Evolutionary conservation across 2,329 filamentous ascomycete species (phyloP).

Genomic region (Microdochium trichocladiopsis): DNA sequence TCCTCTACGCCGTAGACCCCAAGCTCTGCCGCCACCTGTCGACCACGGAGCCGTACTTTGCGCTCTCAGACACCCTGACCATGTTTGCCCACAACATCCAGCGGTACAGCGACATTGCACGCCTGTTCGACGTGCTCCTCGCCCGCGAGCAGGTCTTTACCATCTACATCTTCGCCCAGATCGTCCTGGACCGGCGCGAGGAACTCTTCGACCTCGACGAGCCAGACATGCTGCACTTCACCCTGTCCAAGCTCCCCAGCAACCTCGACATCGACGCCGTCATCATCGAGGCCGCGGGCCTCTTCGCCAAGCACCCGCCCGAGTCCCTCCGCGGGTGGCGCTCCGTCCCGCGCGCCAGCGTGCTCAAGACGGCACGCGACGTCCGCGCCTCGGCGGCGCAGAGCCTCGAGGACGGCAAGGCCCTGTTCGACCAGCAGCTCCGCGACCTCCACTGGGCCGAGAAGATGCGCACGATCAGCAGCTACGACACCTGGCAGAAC

Average conservation of each 20-base stretch:
- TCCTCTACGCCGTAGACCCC: constrained; percentile 67
- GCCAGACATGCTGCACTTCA: constrained; percentile 85
- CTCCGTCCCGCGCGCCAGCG: constrained; percentile 66
- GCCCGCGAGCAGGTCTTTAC: constrained; percentile 82
- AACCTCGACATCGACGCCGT: constrained; percentile 75
- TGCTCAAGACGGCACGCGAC: constrained; percentile 73
- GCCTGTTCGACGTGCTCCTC: constrained; percentile 87
- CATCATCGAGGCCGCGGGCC: constrained; percentile 54
- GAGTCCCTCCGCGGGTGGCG: constrained; percentile 66
- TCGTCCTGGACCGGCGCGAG: constrained; percentile 70
- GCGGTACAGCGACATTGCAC: constrained; percentile 78
- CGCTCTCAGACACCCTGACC: constrained; percentile 85
- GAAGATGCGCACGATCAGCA: constrained; percentile 38
- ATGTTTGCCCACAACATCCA: constrained; percentile 96
- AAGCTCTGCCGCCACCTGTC: constrained; percentile 69
- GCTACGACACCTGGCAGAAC: constrained; percentile 49
- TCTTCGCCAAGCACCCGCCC: constrained; percentile 65
- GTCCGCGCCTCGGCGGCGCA: constrained; percentile 41
- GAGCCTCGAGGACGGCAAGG: constrained; percentile 57
- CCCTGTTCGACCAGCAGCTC: constrained; percentile 64
- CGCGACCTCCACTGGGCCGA: constrained; percentile 65
- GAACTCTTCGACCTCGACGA: constrained; percentile 81
- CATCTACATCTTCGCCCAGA: constrained; percentile 87
- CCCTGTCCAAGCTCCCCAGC: constrained; percentile 78
- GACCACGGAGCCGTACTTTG: constrained; percentile 80